These are phyloP conservation scores for Pythium rishiriense DNA, from an alignment of 352 stramenopile species.

Conservation along the genomic window DNA sequence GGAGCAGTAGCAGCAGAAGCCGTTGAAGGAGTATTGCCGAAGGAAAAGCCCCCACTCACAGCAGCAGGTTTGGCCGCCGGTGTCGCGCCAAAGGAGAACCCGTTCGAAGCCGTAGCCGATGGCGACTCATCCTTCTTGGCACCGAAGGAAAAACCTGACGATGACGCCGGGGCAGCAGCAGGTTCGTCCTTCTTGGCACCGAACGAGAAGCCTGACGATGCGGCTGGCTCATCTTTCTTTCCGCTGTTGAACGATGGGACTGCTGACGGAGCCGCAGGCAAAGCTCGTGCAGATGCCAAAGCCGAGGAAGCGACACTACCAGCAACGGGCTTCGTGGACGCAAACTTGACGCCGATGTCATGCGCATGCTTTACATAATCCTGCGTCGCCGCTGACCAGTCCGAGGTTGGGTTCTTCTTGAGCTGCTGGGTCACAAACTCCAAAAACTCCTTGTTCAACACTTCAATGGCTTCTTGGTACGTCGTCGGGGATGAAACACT, in stretches of 20 bases:
- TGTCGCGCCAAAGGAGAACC: constrained; percentile 11
- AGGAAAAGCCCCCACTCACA: constrained; percentile 4
- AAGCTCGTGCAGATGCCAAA: constrained; percentile 9
- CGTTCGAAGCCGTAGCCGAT: not conserved
- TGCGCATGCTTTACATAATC: constrained; percentile 76
- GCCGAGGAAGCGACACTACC: constrained; percentile 16
- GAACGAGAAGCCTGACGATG: constrained; percentile 28
- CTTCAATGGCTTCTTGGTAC: constrained; percentile 79
- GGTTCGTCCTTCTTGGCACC: constrained; percentile 19
- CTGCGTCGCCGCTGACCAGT: constrained; percentile 64
- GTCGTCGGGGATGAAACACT: constrained; percentile 23
- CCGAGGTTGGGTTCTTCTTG: constrained; percentile 63
- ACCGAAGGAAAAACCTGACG: constrained; percentile 36
- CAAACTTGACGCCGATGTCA: constrained; percentile 61
- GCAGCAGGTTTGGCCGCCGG: constrained; percentile 9
- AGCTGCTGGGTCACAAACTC: constrained; percentile 66
- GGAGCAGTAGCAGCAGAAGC: not conserved
- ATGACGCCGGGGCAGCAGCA: not conserved
- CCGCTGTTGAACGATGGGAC: constrained; percentile 16
- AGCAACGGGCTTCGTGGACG: constrained; percentile 57
- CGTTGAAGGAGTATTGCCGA: not conserved
- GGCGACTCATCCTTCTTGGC: constrained; percentile 4
- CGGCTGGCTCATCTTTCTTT: constrained; percentile 13
- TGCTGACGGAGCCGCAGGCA: constrained; percentile 21
- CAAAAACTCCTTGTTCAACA: constrained; percentile 83